Base-by-base conservation (phyloP, 2,329 filamentous ascomycete genomes). In the Trichophyton simii region DNA sequence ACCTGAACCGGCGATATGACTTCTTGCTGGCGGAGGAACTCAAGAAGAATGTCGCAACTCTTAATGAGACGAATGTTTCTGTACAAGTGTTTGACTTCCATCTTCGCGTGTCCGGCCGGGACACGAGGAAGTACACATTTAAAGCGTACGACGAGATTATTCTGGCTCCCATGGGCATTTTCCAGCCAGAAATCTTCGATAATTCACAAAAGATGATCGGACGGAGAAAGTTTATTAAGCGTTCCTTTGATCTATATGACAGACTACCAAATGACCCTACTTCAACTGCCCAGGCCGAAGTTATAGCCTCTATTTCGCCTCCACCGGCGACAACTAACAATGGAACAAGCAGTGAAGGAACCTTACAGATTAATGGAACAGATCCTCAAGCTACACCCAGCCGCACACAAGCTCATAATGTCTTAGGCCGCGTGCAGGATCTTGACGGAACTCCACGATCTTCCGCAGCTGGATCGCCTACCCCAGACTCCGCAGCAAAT, bases 121-220 rank as follows among this genome's bases (percentile, higher is more conserved):
- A 94, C 59, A 99, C 94, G 0, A 83, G 86, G 65, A 96, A 96
- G 74, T 97, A 95, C 74, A 84, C 86, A 46, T 97, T 96, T 80
- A 97, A 97, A 79, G 91, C 89, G 0, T 99, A 97, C 70, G 94
- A 99, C 67, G 94, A 97, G 73, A 88, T 95, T 22, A 89, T 95
- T 67, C 80, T 99, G n/a, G 88, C 94, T 0, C 65, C 91, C 0
- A 90, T 96, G 87, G 91, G 91, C n/a, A 88, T 91, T 68, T 96
- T 95, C 72, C 88, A 92, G 63, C 92, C 94, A 0, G 78, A 83
- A 1, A 87, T 96, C 60, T 96, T 97, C 67, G 89, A 95, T 71
- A 87, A 91, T 68, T 84, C 82, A 31, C 76, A 82, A 41, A 99
- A 99, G 77, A 82, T 97, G 9, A 78, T 81, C 20, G 87, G 89